Conservation (phyloP, 139 green algal species). For the Tetradesmus lagerheimii region DNA sequence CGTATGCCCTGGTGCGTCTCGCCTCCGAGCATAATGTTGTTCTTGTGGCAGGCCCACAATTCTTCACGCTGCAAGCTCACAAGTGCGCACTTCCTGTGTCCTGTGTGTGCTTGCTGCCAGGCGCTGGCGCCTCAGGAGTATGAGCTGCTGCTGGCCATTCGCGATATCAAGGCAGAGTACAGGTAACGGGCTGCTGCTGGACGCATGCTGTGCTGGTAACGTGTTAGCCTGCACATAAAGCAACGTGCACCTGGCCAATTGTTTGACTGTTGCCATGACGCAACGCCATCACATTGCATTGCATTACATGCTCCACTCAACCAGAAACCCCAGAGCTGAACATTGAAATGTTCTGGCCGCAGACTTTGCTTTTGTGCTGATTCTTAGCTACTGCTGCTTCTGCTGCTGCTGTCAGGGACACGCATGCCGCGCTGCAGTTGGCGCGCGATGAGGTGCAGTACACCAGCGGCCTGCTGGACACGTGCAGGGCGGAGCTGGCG, state of each 20-base stretch:
- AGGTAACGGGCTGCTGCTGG: neutral
- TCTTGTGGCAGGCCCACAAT: neutral
- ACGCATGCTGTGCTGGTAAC: neutral
- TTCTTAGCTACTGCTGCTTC: neutral
- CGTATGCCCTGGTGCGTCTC: too few relatives aligned
- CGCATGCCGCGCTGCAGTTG: conserved; percentile 46
- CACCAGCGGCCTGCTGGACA: conserved; percentile 62
- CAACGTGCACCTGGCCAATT: too few relatives aligned
- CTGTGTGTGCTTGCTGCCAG: conserved; percentile 10
- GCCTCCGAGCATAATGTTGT: too few relatives aligned
- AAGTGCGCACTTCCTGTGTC: neutral
- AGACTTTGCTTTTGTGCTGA: neutral
- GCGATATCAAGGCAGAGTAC: conserved; percentile 40
- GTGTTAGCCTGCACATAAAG: too few relatives aligned
- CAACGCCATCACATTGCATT: too few relatives aligned
- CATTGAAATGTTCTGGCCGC: too few relatives aligned
- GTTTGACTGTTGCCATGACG: too few relatives aligned
- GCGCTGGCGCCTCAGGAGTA: conserved; percentile 1
- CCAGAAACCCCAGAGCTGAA: too few relatives aligned
- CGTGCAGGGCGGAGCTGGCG: conserved; percentile 63
- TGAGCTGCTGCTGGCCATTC: conserved; percentile 2
- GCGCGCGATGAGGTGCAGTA: conserved; percentile 67
- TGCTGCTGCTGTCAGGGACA: conserved; percentile 40
- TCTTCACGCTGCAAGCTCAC: neutral
- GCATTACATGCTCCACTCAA: neutral